These are phyloP conservation scores for Chondrostereum purpureum DNA, from an alignment of 1,284 basidiomycete species.

Conservation along the genomic window DNA sequence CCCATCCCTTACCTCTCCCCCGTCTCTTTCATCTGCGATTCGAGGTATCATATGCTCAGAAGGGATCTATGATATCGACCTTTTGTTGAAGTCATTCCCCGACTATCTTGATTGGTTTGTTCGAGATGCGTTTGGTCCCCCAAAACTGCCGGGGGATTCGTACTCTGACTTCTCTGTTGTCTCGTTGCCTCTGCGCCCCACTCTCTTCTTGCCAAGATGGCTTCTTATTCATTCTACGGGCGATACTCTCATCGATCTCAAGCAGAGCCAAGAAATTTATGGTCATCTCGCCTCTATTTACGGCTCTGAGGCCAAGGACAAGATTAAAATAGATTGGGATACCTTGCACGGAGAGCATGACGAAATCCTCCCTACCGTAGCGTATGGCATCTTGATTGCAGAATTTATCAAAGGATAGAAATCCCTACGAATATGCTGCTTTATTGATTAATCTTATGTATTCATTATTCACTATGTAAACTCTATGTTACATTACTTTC, in stretches of 20 bases:
- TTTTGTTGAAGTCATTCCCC: constrained; percentile 56
- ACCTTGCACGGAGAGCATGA: constrained; percentile 53
- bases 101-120: constrained; percentile 63
- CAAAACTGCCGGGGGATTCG: too few relatives aligned
- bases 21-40: constrained; percentile 39
- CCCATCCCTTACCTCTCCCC: constrained; percentile 39
- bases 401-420: constrained; percentile 3
- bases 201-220: constrained; percentile 42
- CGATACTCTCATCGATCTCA: constrained; percentile 60
- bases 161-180: constrained; percentile 47
- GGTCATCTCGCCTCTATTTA: constrained; percentile 40
- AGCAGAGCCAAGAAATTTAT: constrained; percentile 56
- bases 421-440: neutral
- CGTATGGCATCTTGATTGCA: too few relatives aligned
- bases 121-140: constrained; percentile 48
- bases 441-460: constrained; percentile 1
- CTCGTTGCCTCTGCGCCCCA: constrained; percentile 28
- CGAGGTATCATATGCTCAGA: constrained; percentile 57
- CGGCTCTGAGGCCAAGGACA: constrained; percentile 12
- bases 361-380: constrained; percentile 42
- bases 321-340: constrained; percentile 34
- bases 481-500: neutral
- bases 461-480: neutral
- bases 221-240: constrained; percentile 65
- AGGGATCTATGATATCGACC: constrained; percentile 70